phyloP scores from a whole-genome alignment of 139 green algal species.

The Eudorina sp. region DNA sequence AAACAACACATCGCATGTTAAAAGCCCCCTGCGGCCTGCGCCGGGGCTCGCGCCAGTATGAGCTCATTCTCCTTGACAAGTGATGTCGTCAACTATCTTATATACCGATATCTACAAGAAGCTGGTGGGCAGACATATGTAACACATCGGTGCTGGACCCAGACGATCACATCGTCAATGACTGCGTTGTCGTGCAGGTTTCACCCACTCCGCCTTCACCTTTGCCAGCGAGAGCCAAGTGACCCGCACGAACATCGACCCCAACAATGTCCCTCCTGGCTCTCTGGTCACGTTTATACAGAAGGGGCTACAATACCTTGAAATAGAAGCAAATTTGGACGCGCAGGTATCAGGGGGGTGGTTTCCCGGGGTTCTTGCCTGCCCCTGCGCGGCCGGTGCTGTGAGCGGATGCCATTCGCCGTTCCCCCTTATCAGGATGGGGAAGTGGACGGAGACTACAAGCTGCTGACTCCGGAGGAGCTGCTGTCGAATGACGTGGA shows the following conservation, averaged over 20 bases:
- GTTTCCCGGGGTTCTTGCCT: no score
- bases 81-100: slow-evolving; percentile 96
- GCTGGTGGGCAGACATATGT: slow-evolving; percentile 71
- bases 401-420: background rate
- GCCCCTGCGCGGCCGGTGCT: no score
- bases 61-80: slow-evolving; percentile 48
- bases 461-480: slow-evolving; percentile 85
- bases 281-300: slow-evolving; percentile 95
- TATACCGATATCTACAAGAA: slow-evolving; percentile 96
- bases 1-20: slow-evolving; percentile 3
- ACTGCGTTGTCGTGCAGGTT: slow-evolving; percentile 83
- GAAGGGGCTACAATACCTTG: slow-evolving; percentile 97
- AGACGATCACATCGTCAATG: background rate
- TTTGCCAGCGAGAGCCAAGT: slow-evolving; percentile 93
- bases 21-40: background rate
- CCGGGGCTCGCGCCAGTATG: slow-evolving; percentile 6
- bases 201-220: slow-evolving; percentile 94
- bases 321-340: slow-evolving; percentile 97
- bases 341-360: slow-evolving; percentile 39
- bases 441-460: slow-evolving; percentile 89
- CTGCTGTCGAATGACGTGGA: slow-evolving; percentile 92
- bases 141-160: background rate
- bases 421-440: slow-evolving; percentile 66
- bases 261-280: slow-evolving; percentile 90
- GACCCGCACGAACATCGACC: slow-evolving; percentile 74